phyloP scores from a whole-genome alignment of 495 filamentous ascomycete genomes.

The Daldinia grandis region DNA sequence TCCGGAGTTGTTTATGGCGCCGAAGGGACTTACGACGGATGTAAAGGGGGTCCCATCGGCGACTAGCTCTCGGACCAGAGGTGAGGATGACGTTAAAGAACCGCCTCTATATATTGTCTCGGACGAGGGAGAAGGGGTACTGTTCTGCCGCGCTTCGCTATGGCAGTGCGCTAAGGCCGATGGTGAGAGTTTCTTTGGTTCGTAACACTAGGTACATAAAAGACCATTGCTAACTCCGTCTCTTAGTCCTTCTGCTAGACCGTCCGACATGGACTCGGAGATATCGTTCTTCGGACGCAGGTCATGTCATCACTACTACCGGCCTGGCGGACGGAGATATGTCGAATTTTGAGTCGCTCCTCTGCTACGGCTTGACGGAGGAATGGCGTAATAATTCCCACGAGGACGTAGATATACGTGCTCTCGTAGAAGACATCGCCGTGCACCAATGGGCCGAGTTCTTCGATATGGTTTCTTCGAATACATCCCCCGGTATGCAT shows the following conservation, averaged over 20 bases:
- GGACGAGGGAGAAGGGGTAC: slow-evolving; percentile 23
- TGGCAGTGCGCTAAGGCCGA: slow-evolving; percentile 37
- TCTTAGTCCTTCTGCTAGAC: slow-evolving; percentile 47
- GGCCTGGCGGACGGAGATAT: slow-evolving; percentile 13
- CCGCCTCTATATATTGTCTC: slow-evolving; percentile 24
- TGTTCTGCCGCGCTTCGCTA: slow-evolving; percentile 46
- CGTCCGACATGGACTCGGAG: slow-evolving; percentile 34
- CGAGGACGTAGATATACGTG: slow-evolving; percentile 8
- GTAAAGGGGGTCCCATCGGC: neutral
- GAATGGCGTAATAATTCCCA: neutral
- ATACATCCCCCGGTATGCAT: neutral
- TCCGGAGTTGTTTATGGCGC: slow-evolving; percentile 41
- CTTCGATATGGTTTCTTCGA: slow-evolving; percentile 43
- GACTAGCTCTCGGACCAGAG: neutral
- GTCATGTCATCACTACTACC: neutral
- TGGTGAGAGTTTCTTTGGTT: slow-evolving; percentile 10
- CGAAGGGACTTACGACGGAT: neutral
- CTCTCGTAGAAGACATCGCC: slow-evolving; percentile 40
- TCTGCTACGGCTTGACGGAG: slow-evolving; percentile 34
- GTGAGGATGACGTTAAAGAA: slow-evolving; percentile 16
- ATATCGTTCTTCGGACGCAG: neutral
- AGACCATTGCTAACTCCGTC: neutral
- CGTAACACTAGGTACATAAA: no score
- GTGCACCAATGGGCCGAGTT: slow-evolving; percentile 49
- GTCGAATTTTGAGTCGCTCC: slow-evolving; percentile 37